Conservation (phyloP, 2,329 filamentous ascomycete genomes). For the Fusarium nurragi region DNA sequence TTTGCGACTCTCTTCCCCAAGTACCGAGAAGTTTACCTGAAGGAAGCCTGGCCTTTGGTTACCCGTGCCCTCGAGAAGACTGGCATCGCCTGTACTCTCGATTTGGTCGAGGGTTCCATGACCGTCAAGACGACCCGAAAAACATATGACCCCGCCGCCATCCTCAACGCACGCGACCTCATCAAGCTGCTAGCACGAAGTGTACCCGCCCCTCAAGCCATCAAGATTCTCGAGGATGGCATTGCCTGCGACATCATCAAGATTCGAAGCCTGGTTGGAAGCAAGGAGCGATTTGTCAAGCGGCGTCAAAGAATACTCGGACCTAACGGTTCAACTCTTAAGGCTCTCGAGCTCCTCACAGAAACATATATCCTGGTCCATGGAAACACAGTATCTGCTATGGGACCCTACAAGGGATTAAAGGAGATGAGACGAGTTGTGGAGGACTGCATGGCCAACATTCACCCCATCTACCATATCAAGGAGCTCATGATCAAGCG, state of each 20-base stretch:
- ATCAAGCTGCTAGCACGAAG: conserved; percentile 92
- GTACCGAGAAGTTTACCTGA: conserved; percentile 94
- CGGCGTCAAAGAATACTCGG: conserved; percentile 91
- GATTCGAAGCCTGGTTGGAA: conserved; percentile 87
- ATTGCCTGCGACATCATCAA: conserved; percentile 96
- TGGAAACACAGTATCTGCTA: conserved; percentile 91
- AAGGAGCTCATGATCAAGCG: conserved; percentile 90
- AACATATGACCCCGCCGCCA: conserved; percentile 90
- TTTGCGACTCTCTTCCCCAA: conserved; percentile 92
- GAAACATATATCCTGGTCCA: conserved; percentile 94
- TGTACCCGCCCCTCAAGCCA: conserved; percentile 89
- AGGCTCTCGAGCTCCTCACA: conserved; percentile 92
- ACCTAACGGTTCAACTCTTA: conserved; percentile 89
- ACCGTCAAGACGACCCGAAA: conserved; percentile 93
- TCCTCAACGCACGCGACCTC: conserved; percentile 91
- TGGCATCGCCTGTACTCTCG: conserved; percentile 89
- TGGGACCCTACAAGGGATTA: conserved; percentile 91
- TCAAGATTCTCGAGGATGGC: conserved; percentile 94
- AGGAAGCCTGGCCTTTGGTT: conserved; percentile 91
- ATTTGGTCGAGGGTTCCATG: conserved; percentile 96
- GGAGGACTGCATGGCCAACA: conserved; percentile 96
- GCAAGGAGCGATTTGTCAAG: conserved; percentile 97
- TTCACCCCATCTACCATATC: conserved; percentile 89
- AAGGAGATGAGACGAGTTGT: conserved; percentile 92
- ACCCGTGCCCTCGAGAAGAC: conserved; percentile 86